Percentiles rank a stretch among this genome's conserved stretches.
Conservation (phyloP, 75 land plant genomes). For the Chamaecyparis obtusa region DNA sequence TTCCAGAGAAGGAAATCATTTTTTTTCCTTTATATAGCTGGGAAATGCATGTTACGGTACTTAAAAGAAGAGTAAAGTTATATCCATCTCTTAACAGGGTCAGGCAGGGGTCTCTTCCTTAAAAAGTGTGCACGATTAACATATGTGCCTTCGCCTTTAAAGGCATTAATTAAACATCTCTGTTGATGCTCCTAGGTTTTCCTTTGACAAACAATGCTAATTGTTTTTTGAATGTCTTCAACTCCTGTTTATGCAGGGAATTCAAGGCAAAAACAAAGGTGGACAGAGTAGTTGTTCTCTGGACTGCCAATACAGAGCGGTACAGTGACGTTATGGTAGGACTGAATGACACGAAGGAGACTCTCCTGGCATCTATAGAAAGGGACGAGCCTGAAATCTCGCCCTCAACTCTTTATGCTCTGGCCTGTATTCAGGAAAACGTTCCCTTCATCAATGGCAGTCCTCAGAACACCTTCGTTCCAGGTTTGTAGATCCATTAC, state of each 20-base stretch:
- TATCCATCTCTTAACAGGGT: background rate
- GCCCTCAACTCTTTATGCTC: conserved; percentile 84
- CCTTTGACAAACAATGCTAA: background rate
- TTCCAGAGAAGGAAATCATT: background rate
- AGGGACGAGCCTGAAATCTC: conserved; percentile 77
- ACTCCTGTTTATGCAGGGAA: conserved; percentile 35
- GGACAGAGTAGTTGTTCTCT: conserved; percentile 84
- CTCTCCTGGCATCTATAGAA: conserved; percentile 71
- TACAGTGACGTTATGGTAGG: conserved; percentile 91
- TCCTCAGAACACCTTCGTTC: conserved; percentile 98
- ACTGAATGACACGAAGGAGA: conserved; percentile 90
- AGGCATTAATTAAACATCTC: background rate
- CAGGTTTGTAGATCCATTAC: conserved; percentile 42
- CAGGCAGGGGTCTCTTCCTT: background rate
- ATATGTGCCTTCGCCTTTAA: background rate
- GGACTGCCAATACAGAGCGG: conserved; percentile 96
- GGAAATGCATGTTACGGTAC: background rate
- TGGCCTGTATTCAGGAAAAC: conserved; percentile 85
- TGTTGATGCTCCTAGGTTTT: background rate
- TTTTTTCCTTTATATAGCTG: background rate
- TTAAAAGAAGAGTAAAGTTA: background rate
- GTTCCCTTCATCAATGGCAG: conserved; percentile 98
- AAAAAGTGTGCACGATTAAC: background rate
- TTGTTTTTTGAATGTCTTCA: background rate
- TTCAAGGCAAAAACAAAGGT: conserved; percentile 83